Evolutionary conservation across 1,139 yeast genomes (phyloP).

Genomic region (Geotrichum phurueaensis): DNA sequence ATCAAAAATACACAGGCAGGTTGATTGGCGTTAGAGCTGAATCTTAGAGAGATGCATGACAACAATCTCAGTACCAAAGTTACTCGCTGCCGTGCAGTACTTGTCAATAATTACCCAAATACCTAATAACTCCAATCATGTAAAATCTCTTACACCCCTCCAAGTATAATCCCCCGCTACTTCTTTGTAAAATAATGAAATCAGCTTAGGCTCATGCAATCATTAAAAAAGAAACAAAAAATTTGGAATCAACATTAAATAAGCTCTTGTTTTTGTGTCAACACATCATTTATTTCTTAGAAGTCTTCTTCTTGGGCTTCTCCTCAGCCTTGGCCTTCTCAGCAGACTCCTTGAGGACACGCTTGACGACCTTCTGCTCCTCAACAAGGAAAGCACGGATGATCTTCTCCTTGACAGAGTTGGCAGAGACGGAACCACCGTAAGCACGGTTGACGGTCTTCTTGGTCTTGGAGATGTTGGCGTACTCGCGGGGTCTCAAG

Average conservation of each 20-base stretch:
- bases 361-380: conserved; percentile 99
- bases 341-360: conserved; percentile 92
- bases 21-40: no score
- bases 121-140: no score
- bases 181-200: not conserved
- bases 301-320: conserved; percentile 31
- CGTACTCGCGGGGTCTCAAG: conserved; percentile 97
- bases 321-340: conserved; percentile 69
- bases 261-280: not conserved
- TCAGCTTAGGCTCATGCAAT: not conserved
- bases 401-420: conserved; percentile 97
- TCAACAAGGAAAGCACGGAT: conserved; percentile 98
- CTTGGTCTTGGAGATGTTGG: conserved; percentile 89
- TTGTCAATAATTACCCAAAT: no score
- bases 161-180: not conserved
- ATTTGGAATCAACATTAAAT: not conserved
- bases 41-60: no score
- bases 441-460: conserved; percentile 98
- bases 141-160: no score
- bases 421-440: conserved; percentile 99
- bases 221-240: not conserved
- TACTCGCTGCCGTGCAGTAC: no score
- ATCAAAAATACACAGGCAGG: no score
- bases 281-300: conserved; percentile 24
- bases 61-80: no score